A percentile compares a stretch with the other conserved stretches of the same genome.
These are phyloP conservation scores for Neurospora sp. DNA, from an alignment of 495 filamentous ascomycete genomes.

Conservation along the genomic window DNA sequence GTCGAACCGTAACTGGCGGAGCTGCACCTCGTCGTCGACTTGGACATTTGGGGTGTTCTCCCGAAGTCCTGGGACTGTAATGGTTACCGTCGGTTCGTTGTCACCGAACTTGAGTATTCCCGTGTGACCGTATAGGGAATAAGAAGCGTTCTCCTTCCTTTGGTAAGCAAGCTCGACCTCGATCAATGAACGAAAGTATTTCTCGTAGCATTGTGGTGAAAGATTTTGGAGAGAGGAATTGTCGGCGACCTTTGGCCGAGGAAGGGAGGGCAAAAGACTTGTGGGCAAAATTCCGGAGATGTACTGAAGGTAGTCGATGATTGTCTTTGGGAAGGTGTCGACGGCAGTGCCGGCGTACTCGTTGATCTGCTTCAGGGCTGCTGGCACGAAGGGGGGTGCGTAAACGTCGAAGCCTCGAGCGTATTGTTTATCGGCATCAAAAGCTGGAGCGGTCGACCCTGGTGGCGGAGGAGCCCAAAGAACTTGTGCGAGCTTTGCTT, in stretches of 20 bases:
- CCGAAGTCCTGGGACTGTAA: constrained; percentile 30
- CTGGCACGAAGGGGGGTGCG: constrained; percentile 25
- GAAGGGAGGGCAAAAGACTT: neutral
- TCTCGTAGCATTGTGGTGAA: constrained; percentile 7
- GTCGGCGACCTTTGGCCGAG: neutral
- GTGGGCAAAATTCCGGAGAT: neutral
- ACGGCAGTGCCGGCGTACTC: constrained; percentile 3
- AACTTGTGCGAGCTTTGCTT: neutral
- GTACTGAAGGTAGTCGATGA: constrained; percentile 2
- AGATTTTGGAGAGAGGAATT: neutral
- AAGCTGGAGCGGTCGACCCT: neutral
- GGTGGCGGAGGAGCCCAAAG: neutral
- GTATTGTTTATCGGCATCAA: neutral
- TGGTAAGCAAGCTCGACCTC: constrained; percentile 12
- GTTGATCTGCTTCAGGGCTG: constrained; percentile 20
- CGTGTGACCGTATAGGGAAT: constrained; percentile 13
- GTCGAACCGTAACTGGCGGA: constrained; percentile 28
- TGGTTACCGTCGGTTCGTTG: constrained; percentile 1
- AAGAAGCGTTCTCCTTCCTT: constrained; percentile 11
- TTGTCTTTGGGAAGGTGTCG: constrained; percentile 4
- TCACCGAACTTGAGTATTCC: neutral
- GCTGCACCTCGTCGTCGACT: constrained; percentile 31
- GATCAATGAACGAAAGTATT: constrained; percentile 12
- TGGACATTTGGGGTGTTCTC: constrained; percentile 33
- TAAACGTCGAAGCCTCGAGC: constrained; percentile 22